Evolutionary conservation across 108 stramenopile genomes (phyloP), one percentile per base, ranked within the genome.

Genomic region (Pseudonitzschia delicatissima): DNA sequence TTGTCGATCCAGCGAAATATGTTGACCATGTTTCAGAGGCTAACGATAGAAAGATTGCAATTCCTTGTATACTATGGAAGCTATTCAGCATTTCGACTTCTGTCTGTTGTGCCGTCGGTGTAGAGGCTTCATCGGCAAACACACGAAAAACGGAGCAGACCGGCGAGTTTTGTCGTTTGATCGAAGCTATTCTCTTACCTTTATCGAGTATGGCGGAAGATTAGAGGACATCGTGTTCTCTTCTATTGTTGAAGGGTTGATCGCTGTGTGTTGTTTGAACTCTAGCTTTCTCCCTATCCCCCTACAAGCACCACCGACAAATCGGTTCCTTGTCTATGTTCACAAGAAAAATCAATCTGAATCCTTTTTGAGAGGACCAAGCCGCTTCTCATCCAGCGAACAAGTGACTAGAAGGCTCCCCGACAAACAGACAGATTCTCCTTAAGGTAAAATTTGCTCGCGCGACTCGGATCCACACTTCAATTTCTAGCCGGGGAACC

Each of bases 161-260:
- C 25, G 57, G 26, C 28, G 8, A 8, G 31, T 58, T 58, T 58
- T 58, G 17, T 5, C n/a, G 28, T 9, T 9, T 26, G 17, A 31
- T 31, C n/a, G 26, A 23, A 29, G 17, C 11, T 58, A 25, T 15
- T 47, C 32, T 13, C 72, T 47, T 60, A 85, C 83, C 78, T 81
- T 85, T 53, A 81, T 85, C 20, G 84, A 85, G 66, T 85, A 85
- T 8, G 84, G 84, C 34, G 84, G 81, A 0, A 85, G 74, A 45
- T 31, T 55, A 3, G 53, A 27, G 27, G 53, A 33, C 53, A 55
- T 55, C 2, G 2, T 33, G 0, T 27, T 13, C 13, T 1, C 2
- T 5, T 55, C 15, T 2, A 33, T 33, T 55, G 17, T 7, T 32
- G 28, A 5, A 11, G 29, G 12, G 11, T 33, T 9, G 31, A 55